Evolutionary conservation across 176 grass and related monocot genomes (phyloP), one percentile per base, ranked within the genome.

Genomic region (Cocos nucifera): DNA sequence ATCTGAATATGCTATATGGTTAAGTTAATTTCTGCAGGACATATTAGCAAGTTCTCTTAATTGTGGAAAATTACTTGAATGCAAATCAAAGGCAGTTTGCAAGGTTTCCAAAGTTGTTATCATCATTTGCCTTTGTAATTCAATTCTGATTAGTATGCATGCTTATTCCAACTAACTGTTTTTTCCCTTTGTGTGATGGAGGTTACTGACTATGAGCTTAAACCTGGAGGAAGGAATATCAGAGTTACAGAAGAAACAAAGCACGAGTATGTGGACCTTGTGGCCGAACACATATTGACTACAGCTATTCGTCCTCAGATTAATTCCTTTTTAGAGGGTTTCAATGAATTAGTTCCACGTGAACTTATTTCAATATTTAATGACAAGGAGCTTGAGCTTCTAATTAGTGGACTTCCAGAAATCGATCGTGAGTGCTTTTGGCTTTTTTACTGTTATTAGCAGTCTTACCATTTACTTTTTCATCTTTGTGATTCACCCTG

Each of bases 121-220:
- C 23, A 23, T 1, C 23, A 23, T 23, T 23, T 35, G 35, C 10
- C 35, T 14, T 44, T 44, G 35, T 44, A 44, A 44, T 44, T 44
- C 35, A 0, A 2, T 44, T 12, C 8, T 44, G 35, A 44, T 14
- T 44, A 12, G 6, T 44, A 44, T 44, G 35, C 9, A 12, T 44
- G 35, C 9, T 44, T 44, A 2, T 44, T 26, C 8, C 9, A 5
- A 65, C 15, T 53, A 19, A 48, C 54, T 25, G 39, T 63, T 17
- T 17, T 21, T 39, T 29, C 15, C 19, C 50, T 51, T 56, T 48
- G 17, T 69, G 22, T 30, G 26, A 73, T 64, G 56, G 24, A 91
- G 88, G 88, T 92, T 66, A 92, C 77, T 28, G 88, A 92, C 73
- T 92, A 83, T 71, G 88, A 92, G 62, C 83, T 92, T 50, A 92